Percentiles rank a stretch among this genome's conserved stretches.
These are phyloP conservation scores for Trypanosoma melophagium DNA, from an alignment of 208 protist genomes.

Conservation along the genomic window DNA sequence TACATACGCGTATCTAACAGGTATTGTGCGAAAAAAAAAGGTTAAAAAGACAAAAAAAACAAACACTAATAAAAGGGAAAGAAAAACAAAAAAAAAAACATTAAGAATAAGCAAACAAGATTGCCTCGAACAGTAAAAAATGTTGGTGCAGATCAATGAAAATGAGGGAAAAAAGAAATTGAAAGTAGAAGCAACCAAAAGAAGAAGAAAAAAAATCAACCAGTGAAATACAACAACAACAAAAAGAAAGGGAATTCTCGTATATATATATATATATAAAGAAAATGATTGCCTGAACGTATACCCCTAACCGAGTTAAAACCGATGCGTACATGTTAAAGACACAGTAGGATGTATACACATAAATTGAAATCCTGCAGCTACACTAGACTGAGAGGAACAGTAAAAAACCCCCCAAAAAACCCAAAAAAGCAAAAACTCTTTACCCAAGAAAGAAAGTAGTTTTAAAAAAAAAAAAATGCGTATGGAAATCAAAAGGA, in stretches of 20 bases:
- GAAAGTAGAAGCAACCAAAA: conserved; percentile 8
- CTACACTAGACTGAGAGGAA: background rate
- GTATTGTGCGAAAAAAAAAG: conserved; percentile 6
- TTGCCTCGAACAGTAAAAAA: too few relatives aligned
- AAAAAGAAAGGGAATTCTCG: conserved; percentile 2
- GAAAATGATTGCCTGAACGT: too few relatives aligned
- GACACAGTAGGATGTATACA: too few relatives aligned
- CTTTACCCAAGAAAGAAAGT: background rate
- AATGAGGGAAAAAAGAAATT: too few relatives aligned
- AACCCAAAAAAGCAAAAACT: background rate
- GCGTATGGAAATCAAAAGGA: too few relatives aligned
- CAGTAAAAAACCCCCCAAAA: background rate
- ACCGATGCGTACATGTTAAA: too few relatives aligned
- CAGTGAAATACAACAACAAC: conserved; percentile 1
- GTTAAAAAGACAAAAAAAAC: background rate
- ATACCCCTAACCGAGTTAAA: too few relatives aligned
- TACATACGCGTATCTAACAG: background rate
- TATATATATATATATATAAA: too few relatives aligned
- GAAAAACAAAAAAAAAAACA: conserved; percentile 7
- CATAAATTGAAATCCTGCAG: too few relatives aligned
- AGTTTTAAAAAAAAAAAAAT: conserved; percentile 8
- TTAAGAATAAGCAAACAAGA: conserved; percentile 2
- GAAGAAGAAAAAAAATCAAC: conserved; percentile 7
- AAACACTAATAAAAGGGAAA: background rate
- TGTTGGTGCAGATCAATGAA: too few relatives aligned